Conservation (phyloP, 2,329 filamentous ascomycete species). For the Diplodia sapinea region DNA sequence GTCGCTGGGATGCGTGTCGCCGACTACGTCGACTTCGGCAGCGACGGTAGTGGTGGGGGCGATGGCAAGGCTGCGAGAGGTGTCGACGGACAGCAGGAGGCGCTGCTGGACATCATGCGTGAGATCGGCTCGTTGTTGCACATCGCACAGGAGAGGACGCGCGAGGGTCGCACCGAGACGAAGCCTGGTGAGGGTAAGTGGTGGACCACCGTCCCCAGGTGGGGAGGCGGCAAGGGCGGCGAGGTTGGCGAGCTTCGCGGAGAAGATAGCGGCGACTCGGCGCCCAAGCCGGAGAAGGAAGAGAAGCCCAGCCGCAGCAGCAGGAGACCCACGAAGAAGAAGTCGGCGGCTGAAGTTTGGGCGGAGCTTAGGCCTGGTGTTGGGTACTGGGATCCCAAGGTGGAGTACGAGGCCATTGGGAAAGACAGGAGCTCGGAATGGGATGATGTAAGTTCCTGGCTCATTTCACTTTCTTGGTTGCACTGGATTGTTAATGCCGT, state of each 20-base stretch:
- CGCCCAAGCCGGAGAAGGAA: slow-evolving; percentile 40
- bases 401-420: slow-evolving; percentile 63
- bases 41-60: slow-evolving; percentile 39
- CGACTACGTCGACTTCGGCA: slow-evolving; percentile 60
- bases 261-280: slow-evolving; percentile 35
- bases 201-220: slow-evolving; percentile 64
- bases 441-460: slow-evolving; percentile 58
- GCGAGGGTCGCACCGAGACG: slow-evolving; percentile 58
- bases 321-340: slow-evolving; percentile 44
- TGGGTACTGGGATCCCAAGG: slow-evolving; percentile 62
- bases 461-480: not conserved
- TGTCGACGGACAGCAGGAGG: slow-evolving; percentile 38
- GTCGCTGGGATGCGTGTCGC: slow-evolving; percentile 62
- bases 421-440: slow-evolving; percentile 54
- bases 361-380: slow-evolving; percentile 57
- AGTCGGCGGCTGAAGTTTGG: slow-evolving; percentile 59
- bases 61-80: too few relatives aligned
- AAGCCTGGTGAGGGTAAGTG: slow-evolving; percentile 63
- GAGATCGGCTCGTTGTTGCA: slow-evolving; percentile 64
- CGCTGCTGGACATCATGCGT: slow-evolving; percentile 60
- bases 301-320: slow-evolving; percentile 43
- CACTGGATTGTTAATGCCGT: not conserved
- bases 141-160: slow-evolving; percentile 65
- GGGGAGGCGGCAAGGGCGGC: slow-evolving; percentile 60
- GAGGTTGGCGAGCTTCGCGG: slow-evolving; percentile 48